phyloP scores from a whole-genome alignment of 768 basidiomycete species.

The Imleria badia region DNA sequence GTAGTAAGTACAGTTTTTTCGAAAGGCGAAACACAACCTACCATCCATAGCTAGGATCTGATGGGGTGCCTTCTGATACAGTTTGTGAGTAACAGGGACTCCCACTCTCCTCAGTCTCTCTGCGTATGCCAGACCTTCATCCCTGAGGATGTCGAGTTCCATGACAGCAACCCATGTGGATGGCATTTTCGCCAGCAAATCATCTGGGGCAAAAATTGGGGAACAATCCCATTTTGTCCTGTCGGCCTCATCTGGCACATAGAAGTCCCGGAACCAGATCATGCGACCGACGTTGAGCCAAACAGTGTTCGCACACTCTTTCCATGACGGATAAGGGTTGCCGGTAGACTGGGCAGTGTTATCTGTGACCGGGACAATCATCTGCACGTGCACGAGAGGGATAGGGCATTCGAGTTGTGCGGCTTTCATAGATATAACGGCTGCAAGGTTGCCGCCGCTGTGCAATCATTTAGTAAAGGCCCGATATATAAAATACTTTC shows the following conservation, averaged over 20 bases:
- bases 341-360: slow-evolving; percentile 57
- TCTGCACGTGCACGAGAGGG: slow-evolving; percentile 57
- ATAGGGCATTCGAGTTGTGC: slow-evolving; percentile 47
- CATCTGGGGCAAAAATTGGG: slow-evolving; percentile 65
- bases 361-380: slow-evolving; percentile 75
- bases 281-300: slow-evolving; percentile 64
- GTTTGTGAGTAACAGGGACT: slow-evolving; percentile 51
- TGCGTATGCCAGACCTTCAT: slow-evolving; percentile 67
- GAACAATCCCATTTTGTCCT: slow-evolving; percentile 70
- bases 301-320: slow-evolving; percentile 56
- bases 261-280: slow-evolving; percentile 72
- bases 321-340: slow-evolving; percentile 49
- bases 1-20: background rate
- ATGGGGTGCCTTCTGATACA: slow-evolving; percentile 68
- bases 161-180: slow-evolving; percentile 65
- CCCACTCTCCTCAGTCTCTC: slow-evolving; percentile 55
- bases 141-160: slow-evolving; percentile 67
- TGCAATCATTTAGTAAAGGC: background rate
- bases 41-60: slow-evolving; percentile 77
- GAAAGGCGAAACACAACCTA: slow-evolving; percentile 28
- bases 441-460: slow-evolving; percentile 73
- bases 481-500: background rate
- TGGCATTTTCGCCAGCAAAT: slow-evolving; percentile 51
- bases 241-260: slow-evolving; percentile 62
- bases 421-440: slow-evolving; percentile 67